Base-by-base conservation (phyloP, 1,139 yeast species). In the Scheffersomyces parashehatae region DNA sequence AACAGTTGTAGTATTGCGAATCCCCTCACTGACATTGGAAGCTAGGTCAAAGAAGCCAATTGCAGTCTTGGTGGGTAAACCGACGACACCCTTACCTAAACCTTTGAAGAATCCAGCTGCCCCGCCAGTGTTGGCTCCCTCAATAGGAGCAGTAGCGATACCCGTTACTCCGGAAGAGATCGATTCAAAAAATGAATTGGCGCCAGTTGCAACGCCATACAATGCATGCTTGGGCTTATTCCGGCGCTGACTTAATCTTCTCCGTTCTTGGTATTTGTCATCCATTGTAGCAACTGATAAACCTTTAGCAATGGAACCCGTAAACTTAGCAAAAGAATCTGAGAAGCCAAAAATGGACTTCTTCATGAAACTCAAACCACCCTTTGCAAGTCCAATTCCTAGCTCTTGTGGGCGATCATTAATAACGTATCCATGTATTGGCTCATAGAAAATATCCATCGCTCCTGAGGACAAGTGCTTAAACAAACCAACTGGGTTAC, bases 401-500 rank as follows among this genome's bases (percentile, higher is more conserved):
- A 95, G 70, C 56, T 95, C 99, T 59, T 89, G 96, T 0, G 99
- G 99, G 34, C 97, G 73, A 64, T 95, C 99, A 52, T 88, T 91
- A 77, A 93, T 81, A 42, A 93, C 81, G 55, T 89, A 88, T 0
- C 99, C 99, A 59, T 90, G 95, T 58, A 93, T 95, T 1, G 99
- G 99, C 59, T 93, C 99, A 60, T 95, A 95, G 62, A 95, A 95
- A 34, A 93, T 86, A 64, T 95, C 99, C 77, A 90, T 80, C 8
- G 93, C 95, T 40, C 99, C 99, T 0, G 97, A 89, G 45, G 96
- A 85, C 46, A 95, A 72, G 53, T 91, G 90, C 59, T 89, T 95
- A 68, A 93, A 95, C 47, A 95, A 70, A 1, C 99, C 99, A 30
- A 95, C 98, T 0, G 99, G 99, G 54, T 95, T 93, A 28, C 99